phyloP scores from a whole-genome alignment of 139 green algal species.

The Pleodorina starrii region DNA sequence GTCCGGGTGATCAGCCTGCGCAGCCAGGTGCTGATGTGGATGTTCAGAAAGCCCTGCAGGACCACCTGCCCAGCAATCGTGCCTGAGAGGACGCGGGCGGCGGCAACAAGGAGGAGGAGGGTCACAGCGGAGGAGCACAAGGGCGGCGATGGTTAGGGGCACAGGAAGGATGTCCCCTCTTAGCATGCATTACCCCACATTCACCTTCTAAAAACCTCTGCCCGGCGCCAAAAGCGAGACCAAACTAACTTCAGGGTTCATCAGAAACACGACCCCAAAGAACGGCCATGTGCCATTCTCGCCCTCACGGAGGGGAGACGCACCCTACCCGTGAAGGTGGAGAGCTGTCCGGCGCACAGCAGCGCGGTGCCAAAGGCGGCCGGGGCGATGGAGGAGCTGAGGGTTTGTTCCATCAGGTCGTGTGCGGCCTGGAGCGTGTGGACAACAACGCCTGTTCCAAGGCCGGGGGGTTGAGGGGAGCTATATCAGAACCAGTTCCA shows the following conservation, averaged over 20 bases:
- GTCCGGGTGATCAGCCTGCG: conserved; percentile 64
- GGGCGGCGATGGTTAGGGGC: no score
- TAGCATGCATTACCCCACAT: no score
- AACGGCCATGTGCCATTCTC: no score
- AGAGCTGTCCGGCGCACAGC: conserved; percentile 72
- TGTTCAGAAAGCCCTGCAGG: conserved; percentile 71
- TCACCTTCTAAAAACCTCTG: no score
- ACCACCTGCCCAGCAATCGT: conserved; percentile 74
- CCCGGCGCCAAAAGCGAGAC: no score
- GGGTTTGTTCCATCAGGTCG: conserved; percentile 73
- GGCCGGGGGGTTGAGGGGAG: neutral
- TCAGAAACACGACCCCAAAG: no score
- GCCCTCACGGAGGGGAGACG: no score
- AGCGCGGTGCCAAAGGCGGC: conserved; percentile 72
- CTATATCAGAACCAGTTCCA: no score
- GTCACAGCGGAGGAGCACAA: no score
- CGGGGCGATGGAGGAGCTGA: conserved; percentile 61
- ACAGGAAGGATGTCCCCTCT: no score
- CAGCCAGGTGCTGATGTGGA: conserved; percentile 64
- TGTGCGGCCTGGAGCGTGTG: conserved; percentile 75
- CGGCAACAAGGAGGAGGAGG: no score
- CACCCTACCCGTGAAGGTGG: conserved; percentile 69
- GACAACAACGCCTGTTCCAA: conserved; percentile 66
- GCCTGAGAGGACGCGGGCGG: conserved; percentile 34
- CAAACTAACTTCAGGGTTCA: no score